Conservation (phyloP, 768 basidiomycete species). For the Tricholoma flavovirens region DNA sequence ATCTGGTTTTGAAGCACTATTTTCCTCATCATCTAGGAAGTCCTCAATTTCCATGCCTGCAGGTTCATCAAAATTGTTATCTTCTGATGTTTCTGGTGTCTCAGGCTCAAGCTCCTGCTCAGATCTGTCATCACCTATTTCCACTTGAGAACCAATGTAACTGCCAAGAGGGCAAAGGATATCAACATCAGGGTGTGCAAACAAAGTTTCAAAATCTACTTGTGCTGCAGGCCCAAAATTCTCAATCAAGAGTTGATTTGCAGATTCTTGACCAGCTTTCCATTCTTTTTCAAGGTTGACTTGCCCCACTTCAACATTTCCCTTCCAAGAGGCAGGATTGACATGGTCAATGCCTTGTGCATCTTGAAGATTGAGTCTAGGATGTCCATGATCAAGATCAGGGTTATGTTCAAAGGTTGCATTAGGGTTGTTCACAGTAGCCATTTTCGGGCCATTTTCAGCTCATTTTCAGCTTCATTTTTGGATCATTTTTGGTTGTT, state of each 20-base stretch:
- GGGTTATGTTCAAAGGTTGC: conserved; percentile 15
- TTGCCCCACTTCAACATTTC: conserved; percentile 11
- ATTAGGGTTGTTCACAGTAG: too few relatives aligned
- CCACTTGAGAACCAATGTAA: not conserved
- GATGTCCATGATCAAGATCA: conserved; percentile 19
- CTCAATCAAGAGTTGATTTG: not conserved
- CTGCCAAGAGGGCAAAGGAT: not conserved
- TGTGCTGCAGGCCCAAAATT: not conserved
- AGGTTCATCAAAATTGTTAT: too few relatives aligned
- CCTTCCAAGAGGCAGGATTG: conserved; percentile 19
- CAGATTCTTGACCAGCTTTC: not conserved
- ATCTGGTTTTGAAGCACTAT: too few relatives aligned
- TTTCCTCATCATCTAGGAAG: too few relatives aligned
- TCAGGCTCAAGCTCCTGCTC: too few relatives aligned
- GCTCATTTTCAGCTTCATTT: too few relatives aligned
- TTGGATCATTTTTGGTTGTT: too few relatives aligned
- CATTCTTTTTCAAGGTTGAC: conserved; percentile 10
- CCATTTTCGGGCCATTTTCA: too few relatives aligned
- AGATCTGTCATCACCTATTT: too few relatives aligned
- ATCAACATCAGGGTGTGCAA: not conserved
- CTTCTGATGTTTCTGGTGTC: too few relatives aligned
- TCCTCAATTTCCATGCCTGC: too few relatives aligned
- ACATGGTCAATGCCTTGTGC: conserved; percentile 19
- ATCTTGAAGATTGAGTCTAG: not conserved
- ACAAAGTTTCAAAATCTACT: not conserved